Conservation (phyloP, 192 early-diverging fungal genomes). For the Rhizoclosmatium sp. region DNA sequence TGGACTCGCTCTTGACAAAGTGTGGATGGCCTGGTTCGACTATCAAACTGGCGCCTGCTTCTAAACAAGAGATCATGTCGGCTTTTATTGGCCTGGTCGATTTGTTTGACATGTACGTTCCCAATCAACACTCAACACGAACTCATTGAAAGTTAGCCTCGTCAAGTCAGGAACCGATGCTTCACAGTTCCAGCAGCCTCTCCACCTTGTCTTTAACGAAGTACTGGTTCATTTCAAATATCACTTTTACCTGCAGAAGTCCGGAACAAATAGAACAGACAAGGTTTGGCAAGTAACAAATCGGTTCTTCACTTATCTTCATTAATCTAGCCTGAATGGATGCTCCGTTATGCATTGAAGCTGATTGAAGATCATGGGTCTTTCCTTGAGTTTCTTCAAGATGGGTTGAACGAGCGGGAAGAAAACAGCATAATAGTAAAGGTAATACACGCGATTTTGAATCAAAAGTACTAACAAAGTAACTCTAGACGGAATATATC, state of each 20-base stretch:
- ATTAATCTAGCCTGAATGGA: constrained; percentile 29
- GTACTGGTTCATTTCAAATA: constrained; percentile 24
- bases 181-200: constrained; percentile 1
- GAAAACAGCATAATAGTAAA: constrained; percentile 17
- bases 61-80: too few relatives aligned
- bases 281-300: constrained; percentile 1
- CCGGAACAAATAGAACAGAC: constrained; percentile 13
- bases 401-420: not conserved
- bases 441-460: not conserved
- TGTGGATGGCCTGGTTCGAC: not conserved
- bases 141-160: too few relatives aligned
- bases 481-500: constrained; percentile 24
- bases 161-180: too few relatives aligned
- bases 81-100: too few relatives aligned
- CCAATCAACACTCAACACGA: too few relatives aligned
- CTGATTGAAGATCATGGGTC: constrained; percentile 4
- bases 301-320: not conserved
- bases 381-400: constrained; percentile 22
- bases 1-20: not conserved
- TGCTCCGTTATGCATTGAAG: constrained; percentile 22
- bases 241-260: constrained; percentile 10
- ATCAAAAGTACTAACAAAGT: not conserved
- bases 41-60: too few relatives aligned
- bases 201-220: constrained; percentile 2
- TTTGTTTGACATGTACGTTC: too few relatives aligned